These are phyloP conservation scores for Glaciozyma antarctica DNA, from an alignment of 768 basidiomycete genomes.

Conservation along the genomic window DNA sequence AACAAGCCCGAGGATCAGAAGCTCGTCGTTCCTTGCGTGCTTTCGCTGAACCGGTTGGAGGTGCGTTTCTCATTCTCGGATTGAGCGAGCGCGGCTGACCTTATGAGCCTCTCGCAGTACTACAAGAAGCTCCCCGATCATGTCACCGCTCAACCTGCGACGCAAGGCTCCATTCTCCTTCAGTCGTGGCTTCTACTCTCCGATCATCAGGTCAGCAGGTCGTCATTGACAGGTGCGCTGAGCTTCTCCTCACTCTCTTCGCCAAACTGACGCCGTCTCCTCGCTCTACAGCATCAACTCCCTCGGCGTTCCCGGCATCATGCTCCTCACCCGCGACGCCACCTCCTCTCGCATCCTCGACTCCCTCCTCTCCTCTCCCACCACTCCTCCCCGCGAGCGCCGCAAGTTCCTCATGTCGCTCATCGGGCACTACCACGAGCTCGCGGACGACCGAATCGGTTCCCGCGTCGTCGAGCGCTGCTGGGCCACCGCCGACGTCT, in stretches of 20 bases:
- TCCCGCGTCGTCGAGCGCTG: slow-evolving; percentile 82
- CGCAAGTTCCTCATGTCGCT: slow-evolving; percentile 63
- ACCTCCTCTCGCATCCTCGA: slow-evolving; percentile 74
- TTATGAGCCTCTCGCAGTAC: slow-evolving; percentile 1
- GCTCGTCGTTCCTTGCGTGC: slow-evolving; percentile 57
- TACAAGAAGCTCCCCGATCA: slow-evolving; percentile 21
- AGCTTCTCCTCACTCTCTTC: background rate
- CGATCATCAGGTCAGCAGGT: slow-evolving; percentile 56
- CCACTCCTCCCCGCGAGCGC: slow-evolving; percentile 48
- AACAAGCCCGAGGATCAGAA: slow-evolving; percentile 46
- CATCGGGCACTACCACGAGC: slow-evolving; percentile 64
- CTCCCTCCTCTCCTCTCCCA: slow-evolving; percentile 54
- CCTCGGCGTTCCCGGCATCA: slow-evolving; percentile 52
- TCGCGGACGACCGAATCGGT: slow-evolving; percentile 84
- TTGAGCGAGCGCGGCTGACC: no score
- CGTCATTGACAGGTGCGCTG: slow-evolving; percentile 58
- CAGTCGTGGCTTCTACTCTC: slow-evolving; percentile 69
- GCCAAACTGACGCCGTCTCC: background rate
- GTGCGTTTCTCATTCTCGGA: slow-evolving; percentile 29
- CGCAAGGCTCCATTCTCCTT: slow-evolving; percentile 74
- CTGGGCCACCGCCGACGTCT: slow-evolving; percentile 85
- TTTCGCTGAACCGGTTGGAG: slow-evolving; percentile 44
- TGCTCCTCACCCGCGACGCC: slow-evolving; percentile 53
- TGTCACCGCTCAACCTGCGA: slow-evolving; percentile 52
- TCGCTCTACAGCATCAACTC: slow-evolving; percentile 48